phyloP scores from a whole-genome alignment of 495 filamentous ascomycete species.

The Chaetomidium leptoderma region DNA sequence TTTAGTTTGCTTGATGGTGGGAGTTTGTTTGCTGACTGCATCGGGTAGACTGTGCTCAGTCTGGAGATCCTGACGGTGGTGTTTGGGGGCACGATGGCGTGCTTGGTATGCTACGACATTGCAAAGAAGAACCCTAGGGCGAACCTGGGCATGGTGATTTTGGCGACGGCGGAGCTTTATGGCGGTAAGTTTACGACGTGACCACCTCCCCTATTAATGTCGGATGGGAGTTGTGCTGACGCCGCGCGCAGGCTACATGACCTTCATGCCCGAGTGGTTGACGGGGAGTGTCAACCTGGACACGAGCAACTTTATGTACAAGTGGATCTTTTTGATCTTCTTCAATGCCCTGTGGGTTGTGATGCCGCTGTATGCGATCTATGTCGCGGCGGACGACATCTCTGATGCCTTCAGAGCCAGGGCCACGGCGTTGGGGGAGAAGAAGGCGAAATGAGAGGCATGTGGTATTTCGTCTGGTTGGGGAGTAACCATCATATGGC shows the following conservation, averaged over 20 bases:
- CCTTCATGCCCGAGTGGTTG: constrained; percentile 92
- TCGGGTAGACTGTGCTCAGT: constrained; percentile 60
- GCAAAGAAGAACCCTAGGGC: constrained; percentile 53
- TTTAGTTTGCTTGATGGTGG: too few relatives aligned
- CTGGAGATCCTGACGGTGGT: constrained; percentile 85
- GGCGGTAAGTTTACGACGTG: constrained; percentile 50
- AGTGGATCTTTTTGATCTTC: constrained; percentile 84
- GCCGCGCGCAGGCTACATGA: constrained; percentile 68
- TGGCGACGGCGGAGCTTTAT: constrained; percentile 94
- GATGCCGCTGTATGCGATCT: constrained; percentile 72
- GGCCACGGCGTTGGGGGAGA: constrained; percentile 23
- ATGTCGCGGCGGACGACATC: constrained; percentile 59
- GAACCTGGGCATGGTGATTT: constrained; percentile 64
- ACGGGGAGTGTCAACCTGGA: constrained; percentile 71
- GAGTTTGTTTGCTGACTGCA: background rate
- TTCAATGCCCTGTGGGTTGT: constrained; percentile 91
- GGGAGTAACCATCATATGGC: background rate
- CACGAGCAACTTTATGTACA: constrained; percentile 76
- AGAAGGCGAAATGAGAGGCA: constrained; percentile 28
- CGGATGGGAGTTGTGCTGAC: constrained; percentile 2
- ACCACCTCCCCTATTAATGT: too few relatives aligned
- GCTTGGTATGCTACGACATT: constrained; percentile 66
- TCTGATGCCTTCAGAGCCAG: constrained; percentile 49
- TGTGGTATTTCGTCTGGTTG: background rate
- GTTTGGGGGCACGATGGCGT: constrained; percentile 66